Base-by-base conservation (phyloP, 2,329 filamentous ascomycete genomes). In the Diaporthe batatas region DNA sequence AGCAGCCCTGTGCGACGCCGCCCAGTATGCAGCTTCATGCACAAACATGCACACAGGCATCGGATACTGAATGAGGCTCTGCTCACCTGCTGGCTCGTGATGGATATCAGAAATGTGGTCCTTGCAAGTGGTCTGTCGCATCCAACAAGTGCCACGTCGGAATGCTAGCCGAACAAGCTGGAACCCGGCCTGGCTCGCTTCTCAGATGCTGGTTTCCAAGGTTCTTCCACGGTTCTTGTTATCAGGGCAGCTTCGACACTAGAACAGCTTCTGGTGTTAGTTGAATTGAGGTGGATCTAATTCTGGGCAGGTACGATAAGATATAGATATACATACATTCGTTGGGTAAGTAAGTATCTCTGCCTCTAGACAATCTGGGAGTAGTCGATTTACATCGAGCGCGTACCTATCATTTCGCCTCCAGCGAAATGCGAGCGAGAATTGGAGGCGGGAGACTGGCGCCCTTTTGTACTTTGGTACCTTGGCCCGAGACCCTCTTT, bases 391-490 rank as follows among this genome's bases (percentile, higher is more conserved):
- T 44, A 44, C 14, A 16, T 42, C 2, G 6, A 21, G 16, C 6
- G 14, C 49, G 4, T 23, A 64, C 8, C 21, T 6, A 3, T 39
- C 6, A 6, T 59, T 11, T 1, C 34, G 36, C 36, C n/a, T 29
- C 58, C 58, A 47, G 58, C 42, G 11, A 6, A n/a, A n/a, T 42
- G 39, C 36, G 8, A 16, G 44, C 21, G 44, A 47, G 44, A n/a
- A 49, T 49, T 23, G 21, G 62, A 65, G 44, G 62, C 62, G 62
- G 62, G 62, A 67, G 47, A 67, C 62, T 51, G 62, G 62, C 62
- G 62, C 47, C 62, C 47, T 67, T 67, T 67, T 67, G 62, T 67
- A 67, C 62, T 67, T 21, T 32, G 12, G 32, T 67, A 67, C 62
- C 62, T 25, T 32, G 8, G 32, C 32, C 44, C 44, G 32, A 51